Base-by-base conservation (phyloP, 768 basidiomycete genomes). In the Coprinellus aureogranulatus region DNA sequence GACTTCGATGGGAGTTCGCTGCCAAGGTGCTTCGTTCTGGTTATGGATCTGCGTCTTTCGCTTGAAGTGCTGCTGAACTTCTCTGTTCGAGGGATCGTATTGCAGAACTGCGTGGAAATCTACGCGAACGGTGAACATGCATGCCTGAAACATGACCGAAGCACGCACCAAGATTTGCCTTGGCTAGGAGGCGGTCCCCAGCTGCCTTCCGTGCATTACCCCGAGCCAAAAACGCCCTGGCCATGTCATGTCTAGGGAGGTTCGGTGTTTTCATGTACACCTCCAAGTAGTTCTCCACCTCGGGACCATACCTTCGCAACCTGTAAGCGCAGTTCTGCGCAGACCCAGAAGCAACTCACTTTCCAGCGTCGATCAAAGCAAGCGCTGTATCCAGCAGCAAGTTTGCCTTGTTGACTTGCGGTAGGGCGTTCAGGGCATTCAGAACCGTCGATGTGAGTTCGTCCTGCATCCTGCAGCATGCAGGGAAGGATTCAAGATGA, bases 271-370 rank as follows among this genome's bases (percentile, higher is more conserved):
- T 74, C 46, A 89, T 67, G 64, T 86, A 88, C 18, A 87, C 83
- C 16, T 89, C 86, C 25, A 88, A 64, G 64, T 85, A 87, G 47
- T 77, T 81, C 67, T 87, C 86, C 26, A 87, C 86, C 27, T 85
- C 80, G 40, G 75, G 71, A 16, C 84, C 85, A 72, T 86, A 87
- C 62, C 86, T 88, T 50, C n/a, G 25, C 8, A 30, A 31, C 4
- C 27, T 20, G 2, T 30, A 25, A 5, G 25, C 2, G 39, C 18
- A 37, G 5, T 53, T 20, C 49, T 41, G 42, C 53, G 22, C 45
- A 31, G 54, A 46, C 45, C 30, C 44, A 31, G 26, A 4, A 12
- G 9, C 11, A 27, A 71, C 81, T 65, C 65, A 82, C 81, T 74
- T 74, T 62, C 82, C 82, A 54, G 76, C 74, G 22, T 77, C 72